Conservation (phyloP, 495 filamentous ascomycete genomes). For the Tuber microsphaerosporum region DNA sequence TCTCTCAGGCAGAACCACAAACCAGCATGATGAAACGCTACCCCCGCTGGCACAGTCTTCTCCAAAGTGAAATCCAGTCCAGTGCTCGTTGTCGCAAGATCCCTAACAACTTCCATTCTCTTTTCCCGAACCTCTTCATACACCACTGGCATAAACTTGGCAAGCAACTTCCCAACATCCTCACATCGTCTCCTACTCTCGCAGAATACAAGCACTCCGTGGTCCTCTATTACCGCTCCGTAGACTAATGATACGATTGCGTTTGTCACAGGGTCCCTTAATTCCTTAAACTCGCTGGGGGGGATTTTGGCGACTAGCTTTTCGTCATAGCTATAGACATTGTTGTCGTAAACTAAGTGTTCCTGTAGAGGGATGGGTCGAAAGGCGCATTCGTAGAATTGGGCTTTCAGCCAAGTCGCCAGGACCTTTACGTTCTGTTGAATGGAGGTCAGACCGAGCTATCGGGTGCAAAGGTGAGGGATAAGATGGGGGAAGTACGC, state of each 20-base stretch:
- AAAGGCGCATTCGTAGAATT: constrained; percentile 66
- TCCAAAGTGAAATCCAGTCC: constrained; percentile 63
- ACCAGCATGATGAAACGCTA: constrained; percentile 64
- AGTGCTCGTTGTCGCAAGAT: constrained; percentile 59
- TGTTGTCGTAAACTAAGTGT: constrained; percentile 66
- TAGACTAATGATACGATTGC: constrained; percentile 62
- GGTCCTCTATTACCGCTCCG: constrained; percentile 60
- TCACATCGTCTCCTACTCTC: constrained; percentile 52
- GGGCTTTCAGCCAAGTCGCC: constrained; percentile 64
- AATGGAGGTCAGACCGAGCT: not conserved
- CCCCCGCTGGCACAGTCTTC: constrained; percentile 57
- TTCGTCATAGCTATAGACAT: constrained; percentile 53
- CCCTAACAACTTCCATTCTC: constrained; percentile 60
- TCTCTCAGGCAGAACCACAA: not conserved
- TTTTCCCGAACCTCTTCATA: constrained; percentile 50
- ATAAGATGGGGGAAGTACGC: constrained; percentile 45
- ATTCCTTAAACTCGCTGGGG: constrained; percentile 49
- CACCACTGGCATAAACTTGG: constrained; percentile 57
- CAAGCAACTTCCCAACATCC: constrained; percentile 44
- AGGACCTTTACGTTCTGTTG: constrained; percentile 60
- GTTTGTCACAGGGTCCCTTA: constrained; percentile 60
- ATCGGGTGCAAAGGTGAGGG: not conserved
- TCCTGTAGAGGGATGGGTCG: constrained; percentile 69
- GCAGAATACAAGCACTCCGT: constrained; percentile 71
- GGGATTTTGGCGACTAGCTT: constrained; percentile 48